These are phyloP conservation scores for Aspergillus calidoustus DNA, from an alignment of 2,329 filamentous ascomycete genomes.

Conservation along the genomic window DNA sequence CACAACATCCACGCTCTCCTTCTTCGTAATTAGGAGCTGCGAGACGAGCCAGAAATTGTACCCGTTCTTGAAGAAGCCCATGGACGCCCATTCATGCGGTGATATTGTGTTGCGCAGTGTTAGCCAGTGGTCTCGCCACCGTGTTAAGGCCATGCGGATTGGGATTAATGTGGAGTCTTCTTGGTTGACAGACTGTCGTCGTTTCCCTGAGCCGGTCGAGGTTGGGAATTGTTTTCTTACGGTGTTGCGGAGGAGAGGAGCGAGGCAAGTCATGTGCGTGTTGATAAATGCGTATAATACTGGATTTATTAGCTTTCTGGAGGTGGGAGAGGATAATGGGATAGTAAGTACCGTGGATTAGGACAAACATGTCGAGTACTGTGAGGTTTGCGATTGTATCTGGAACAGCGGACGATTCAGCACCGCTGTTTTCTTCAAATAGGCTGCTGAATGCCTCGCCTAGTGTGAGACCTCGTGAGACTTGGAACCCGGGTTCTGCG, in stretches of 20 bases:
- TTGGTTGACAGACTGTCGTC: conserved; percentile 23
- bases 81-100: conserved; percentile 42
- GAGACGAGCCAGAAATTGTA: conserved; percentile 51
- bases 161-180: conserved; percentile 36
- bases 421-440: conserved; percentile 35
- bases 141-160: conserved; percentile 41
- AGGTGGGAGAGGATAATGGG: no score
- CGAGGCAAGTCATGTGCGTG: conserved; percentile 44
- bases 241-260: conserved; percentile 28
- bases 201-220: conserved; percentile 1
- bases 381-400: conserved; percentile 33
- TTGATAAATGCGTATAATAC: conserved; percentile 49
- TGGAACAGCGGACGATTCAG: conserved; percentile 18
- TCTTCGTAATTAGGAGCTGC: conserved; percentile 47
- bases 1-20: conserved; percentile 48
- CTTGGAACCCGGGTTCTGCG: conserved; percentile 43
- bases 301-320: conserved; percentile 21
- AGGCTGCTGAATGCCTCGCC: conserved; percentile 46
- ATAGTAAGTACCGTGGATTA: conserved; percentile 45
- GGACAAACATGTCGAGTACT: conserved; percentile 47
- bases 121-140: conserved; percentile 47
- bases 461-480: conserved; percentile 42
- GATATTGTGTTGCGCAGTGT: conserved; percentile 37
- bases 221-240: conserved; percentile 7
- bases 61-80: conserved; percentile 49